Base-by-base conservation (phyloP, 2,329 filamentous ascomycete genomes). In the Chrysoporthe puriensis region DNA sequence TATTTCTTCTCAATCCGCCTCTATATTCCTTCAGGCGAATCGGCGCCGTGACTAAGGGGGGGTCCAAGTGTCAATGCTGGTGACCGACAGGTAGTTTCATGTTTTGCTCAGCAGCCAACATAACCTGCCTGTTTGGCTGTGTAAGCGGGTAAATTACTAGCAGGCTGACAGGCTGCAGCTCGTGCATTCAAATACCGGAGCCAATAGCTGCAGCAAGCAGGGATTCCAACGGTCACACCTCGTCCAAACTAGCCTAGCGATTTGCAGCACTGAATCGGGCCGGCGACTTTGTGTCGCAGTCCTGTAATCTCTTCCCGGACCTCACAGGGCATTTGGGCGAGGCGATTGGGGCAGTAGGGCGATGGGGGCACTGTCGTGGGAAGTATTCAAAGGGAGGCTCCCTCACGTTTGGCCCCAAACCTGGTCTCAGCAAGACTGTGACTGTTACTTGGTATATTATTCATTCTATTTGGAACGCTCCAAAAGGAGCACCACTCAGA, bases 41-140 rank as follows among this genome's bases (percentile, higher is more conserved):
- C 13, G 11, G 21, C n/a, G 50, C 26, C 32, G 21, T 32, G 21
- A 32, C 32, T 26, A 54, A 54, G 32, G 21, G 50, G 18, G 44
- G 60, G 40, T 62, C 13, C 46, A 18, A 18, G 26, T 14, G 60
- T 40, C 8, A 34, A 52, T 44, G 60, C 18, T 21, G 46, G 40
- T 52, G 32, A 21, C 60, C 46, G 14, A 52, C 16, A 42, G 32
- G 36, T 36, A 21, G 60, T 52, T 54, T 62, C 60, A 62, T 40
- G 46, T 62, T 36, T 52, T 18, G 8, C 16, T 26, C 42, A 26
- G 59, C 26, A 34, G 43, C 44, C 60, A 50, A 36, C 54, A 36
- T n/a, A 11, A 44, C 14, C 32, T 44, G 59, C 60, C 32, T 40
- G 34, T 52, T 52, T 60, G 36, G 60, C 46, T 14, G 46, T 62